A percentile compares a stretch with the other conserved stretches of the same genome.
phyloP scores from a whole-genome alignment of 208 protist genomes.

The Trypanosoma scelopori region DNA sequence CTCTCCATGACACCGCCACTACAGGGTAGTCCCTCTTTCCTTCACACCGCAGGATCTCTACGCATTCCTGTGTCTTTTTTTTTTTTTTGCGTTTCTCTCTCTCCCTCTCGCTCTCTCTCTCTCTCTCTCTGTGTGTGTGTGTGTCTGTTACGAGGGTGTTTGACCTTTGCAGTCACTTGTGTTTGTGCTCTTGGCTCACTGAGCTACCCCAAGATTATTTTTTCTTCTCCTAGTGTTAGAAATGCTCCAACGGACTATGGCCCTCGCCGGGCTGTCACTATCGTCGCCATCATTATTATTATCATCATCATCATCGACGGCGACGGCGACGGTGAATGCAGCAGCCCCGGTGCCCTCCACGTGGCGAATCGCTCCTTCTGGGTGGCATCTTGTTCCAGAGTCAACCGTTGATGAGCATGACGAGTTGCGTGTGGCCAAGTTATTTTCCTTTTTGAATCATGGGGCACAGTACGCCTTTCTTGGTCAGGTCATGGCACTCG shows the following conservation, averaged over 20 bases:
- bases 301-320: conserved; percentile 8
- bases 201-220: too few relatives aligned
- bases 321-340: too few relatives aligned
- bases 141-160: too few relatives aligned
- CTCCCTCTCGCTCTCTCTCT: background rate
- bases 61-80: background rate
- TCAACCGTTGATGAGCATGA: conserved; percentile 35
- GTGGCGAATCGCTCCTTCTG: conserved; percentile 58
- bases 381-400: conserved; percentile 69
- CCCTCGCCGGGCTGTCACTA: background rate
- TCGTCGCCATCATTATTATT: conserved; percentile 4
- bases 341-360: conserved; percentile 41
- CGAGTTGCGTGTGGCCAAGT: conserved; percentile 63
- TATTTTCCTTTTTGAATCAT: conserved; percentile 83
- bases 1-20: background rate
- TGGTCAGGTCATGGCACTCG: conserved; percentile 77
- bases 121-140: background rate
- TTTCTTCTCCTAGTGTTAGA: background rate
- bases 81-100: background rate
- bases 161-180: background rate
- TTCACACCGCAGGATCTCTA: too few relatives aligned
- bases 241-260: conserved; percentile 18
- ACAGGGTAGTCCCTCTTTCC: background rate
- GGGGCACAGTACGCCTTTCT: conserved; percentile 80
- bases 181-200: background rate